phyloP scores from a whole-genome alignment of 495 filamentous ascomycete species.

The Monascus purpureus region DNA sequence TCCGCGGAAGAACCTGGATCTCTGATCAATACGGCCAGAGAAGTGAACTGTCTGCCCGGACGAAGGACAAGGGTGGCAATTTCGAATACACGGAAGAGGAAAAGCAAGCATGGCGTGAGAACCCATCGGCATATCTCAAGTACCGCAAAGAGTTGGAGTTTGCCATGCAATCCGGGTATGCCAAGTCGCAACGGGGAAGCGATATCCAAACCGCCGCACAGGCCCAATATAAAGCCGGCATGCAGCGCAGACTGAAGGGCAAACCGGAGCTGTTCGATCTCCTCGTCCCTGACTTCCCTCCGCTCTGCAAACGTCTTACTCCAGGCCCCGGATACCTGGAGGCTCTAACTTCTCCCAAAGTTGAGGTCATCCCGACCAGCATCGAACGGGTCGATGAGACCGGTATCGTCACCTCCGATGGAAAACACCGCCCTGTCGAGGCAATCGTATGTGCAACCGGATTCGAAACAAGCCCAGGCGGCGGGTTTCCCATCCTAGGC shows the following conservation, averaged over 20 bases:
- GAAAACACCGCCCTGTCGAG: constrained; percentile 17
- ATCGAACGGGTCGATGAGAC: constrained; percentile 20
- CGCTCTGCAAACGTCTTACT: constrained; percentile 35
- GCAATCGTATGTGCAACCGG: constrained; percentile 36
- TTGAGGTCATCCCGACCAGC: constrained; percentile 10
- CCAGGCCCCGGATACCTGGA: constrained; percentile 31
- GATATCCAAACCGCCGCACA: constrained; percentile 1
- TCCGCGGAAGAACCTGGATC: constrained; percentile 12
- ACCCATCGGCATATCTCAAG: constrained; percentile 4
- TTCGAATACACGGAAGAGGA: constrained; percentile 26
- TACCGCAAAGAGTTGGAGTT: constrained; percentile 7
- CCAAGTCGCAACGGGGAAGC: constrained; percentile 1
- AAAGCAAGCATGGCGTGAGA: constrained; percentile 5
- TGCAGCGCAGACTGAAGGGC: constrained; percentile 22
- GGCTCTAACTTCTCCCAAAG: constrained; percentile 19
- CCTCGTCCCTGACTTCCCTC: constrained; percentile 30
- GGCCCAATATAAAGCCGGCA: constrained; percentile 12
- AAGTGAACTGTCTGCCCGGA: neutral
- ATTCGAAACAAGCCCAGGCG: constrained; percentile 31
- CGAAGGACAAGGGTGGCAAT: constrained; percentile 14
- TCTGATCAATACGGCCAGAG: neutral
- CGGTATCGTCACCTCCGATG: constrained; percentile 28
- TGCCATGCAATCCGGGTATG: neutral
- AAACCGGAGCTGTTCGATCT: constrained; percentile 19
- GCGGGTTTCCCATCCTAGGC: constrained; percentile 23